A percentile compares a stretch with the other conserved stretches of the same genome.
phyloP scores from a whole-genome alignment of 1,139 yeast species.

The Hyphopichia fennica region DNA sequence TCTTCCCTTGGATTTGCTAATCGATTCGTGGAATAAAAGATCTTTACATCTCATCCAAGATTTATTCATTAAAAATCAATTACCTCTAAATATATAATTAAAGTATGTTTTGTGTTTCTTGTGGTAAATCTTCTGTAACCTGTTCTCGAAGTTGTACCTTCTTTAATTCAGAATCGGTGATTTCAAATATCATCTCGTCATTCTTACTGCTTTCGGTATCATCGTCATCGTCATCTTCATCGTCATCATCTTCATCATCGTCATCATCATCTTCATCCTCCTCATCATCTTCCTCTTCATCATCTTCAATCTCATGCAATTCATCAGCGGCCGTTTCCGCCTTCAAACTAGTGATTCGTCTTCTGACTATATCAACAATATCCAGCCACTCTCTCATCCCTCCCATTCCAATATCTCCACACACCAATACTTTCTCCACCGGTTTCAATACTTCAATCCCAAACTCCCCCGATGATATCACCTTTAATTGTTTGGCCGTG shows the following conservation, averaged over 20 bases:
- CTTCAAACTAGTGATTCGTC: conserved; percentile 42
- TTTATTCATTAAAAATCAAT: conserved; percentile 5
- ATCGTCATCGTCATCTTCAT: conserved; percentile 35
- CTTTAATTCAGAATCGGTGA: conserved; percentile 14
- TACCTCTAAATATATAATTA: neutral
- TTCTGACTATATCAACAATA: conserved; percentile 75
- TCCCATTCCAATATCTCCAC: conserved; percentile 97
- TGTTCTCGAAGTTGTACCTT: conserved; percentile 4
- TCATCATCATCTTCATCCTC: conserved; percentile 34
- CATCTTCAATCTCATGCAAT: conserved; percentile 58
- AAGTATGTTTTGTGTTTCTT: conserved; percentile 11
- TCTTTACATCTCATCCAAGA: conserved; percentile 13
- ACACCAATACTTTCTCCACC: conserved; percentile 86
- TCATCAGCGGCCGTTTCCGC: conserved; percentile 23
- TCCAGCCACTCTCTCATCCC: conserved; percentile 92
- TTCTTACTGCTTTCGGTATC: conserved; percentile 21
- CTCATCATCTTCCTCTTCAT: conserved; percentile 57
- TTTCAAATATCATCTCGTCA: conserved; percentile 35
- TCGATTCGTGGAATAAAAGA: conserved; percentile 7
- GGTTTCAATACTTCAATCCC: conserved; percentile 82
- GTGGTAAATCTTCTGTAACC: conserved; percentile 3
- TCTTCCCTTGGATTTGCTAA: conserved; percentile 12
- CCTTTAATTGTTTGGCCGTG: conserved; percentile 75
- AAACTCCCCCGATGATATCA: conserved; percentile 47
- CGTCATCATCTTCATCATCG: conserved; percentile 34